Base-by-base conservation (phyloP, 805 yeast genomes). In the Yueomyces sp. region DNA sequence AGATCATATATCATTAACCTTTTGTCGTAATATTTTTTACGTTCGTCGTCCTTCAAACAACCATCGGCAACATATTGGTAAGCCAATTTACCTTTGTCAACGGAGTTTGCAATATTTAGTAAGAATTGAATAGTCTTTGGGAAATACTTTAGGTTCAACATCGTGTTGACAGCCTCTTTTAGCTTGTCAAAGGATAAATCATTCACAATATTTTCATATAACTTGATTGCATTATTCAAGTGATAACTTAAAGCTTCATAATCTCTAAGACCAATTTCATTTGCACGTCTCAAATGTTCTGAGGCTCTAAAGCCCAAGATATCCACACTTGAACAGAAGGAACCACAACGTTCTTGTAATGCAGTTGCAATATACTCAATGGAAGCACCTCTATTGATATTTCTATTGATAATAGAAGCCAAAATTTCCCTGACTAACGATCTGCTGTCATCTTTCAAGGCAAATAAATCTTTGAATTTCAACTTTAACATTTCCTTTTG, bases 311-410 rank as follows among this genome's bases (percentile, higher is more conserved):
- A 92, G 11, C 92, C 85, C 47, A 87, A 72, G 29, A 92, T 96
- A 62, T 92, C 98, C 51, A 83, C 85, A 12, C 94, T 77, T 0
- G 96, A 85, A 56, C 97, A 92, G 63, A 87, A 92, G 0, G 95
- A 79, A 1, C 95, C 94, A 68, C 98, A 92, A 47, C 90, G 79
- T 44, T 85, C 94, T 62, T 92, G 95, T 42, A 92, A 67, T 1
- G 88, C 78, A 34, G 80, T 78, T 1, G 96, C 94, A 42, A 90
- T 85, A 45, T 81, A 70, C 57, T 90, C 97, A 39, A 92, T 90
- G 0, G 95, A 83, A 3, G 85, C 90, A n/a, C 98, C 97, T 50
- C 84, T 77, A 36, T 85, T 72, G 45, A 92, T 87, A 51, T 84
- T 85, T 59, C 82, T 82, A 63, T 88, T 88, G 48, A 92, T 87